These are phyloP conservation scores for Elsinoe arachidis DNA, from an alignment of 2,329 filamentous ascomycete species.

Conservation along the genomic window DNA sequence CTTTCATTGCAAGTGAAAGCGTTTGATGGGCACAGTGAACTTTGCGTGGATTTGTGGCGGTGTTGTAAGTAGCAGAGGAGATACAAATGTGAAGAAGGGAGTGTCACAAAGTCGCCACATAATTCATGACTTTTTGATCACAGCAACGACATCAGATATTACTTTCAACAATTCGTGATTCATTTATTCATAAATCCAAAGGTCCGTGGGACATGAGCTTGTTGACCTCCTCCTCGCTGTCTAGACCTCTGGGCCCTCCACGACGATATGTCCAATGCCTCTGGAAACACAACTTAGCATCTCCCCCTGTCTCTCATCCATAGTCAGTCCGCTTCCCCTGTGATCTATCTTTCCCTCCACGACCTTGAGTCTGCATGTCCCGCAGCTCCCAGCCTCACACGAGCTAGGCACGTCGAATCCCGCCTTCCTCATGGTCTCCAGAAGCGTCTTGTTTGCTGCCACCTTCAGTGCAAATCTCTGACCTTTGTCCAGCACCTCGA, in stretches of 20 bases:
- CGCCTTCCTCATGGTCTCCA: conserved; percentile 33
- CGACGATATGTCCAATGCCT: background rate
- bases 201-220: too few species aligned
- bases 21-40: too few species aligned
- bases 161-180: too few species aligned
- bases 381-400: conserved; percentile 39
- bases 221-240: background rate
- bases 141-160: too few species aligned
- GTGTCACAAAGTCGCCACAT: too few species aligned
- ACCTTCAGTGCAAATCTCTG: conserved; percentile 37
- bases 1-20: too few species aligned
- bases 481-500: conserved; percentile 38
- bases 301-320: conserved; percentile 27
- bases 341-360: conserved; percentile 33
- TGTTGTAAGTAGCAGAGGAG: too few species aligned
- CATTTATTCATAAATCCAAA: too few species aligned
- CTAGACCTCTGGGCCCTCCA: background rate
- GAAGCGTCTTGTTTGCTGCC: conserved; percentile 32
- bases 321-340: conserved; percentile 30
- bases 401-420: conserved; percentile 38
- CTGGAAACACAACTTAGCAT: conserved; percentile 31
- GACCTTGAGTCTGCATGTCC: conserved; percentile 34
- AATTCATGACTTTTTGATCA: too few species aligned
- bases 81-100: too few species aligned
- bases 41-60: too few species aligned